Base-by-base conservation (phyloP, 768 basidiomycete genomes). In the Galerina marginata region DNA sequence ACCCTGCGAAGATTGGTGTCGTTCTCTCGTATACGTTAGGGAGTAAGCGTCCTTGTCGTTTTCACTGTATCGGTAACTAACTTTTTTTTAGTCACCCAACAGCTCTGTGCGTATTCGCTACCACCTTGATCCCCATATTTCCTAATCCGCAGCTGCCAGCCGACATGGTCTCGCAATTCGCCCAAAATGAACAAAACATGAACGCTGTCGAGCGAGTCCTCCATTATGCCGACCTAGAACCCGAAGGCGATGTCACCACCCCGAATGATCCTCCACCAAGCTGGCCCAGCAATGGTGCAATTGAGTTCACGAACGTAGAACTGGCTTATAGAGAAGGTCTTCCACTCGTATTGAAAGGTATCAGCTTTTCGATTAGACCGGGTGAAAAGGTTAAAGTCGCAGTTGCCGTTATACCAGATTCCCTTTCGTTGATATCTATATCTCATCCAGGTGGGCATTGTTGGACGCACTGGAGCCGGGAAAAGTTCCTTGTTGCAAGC, bases 161-260 rank as follows among this genome's bases (percentile, higher is more conserved):
- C 6, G 77, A 85, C 60, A 80, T 87, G 71, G 78, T 88, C 9
- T 75, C 82, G 1, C 79, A 79, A 43, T 88, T 84, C 64, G 86
- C 87, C 1, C 77, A 80, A 60, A 87, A 83, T 62, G 87, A 88
- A 66, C 86, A 88, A 70, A 86, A 87, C 65, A 89, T 90, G 83
- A 90, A 90, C 64, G 83, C 86, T 0, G 88, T 88, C 2, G 90
- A 91, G 66, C 83, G 90, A 16, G 78, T 91, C 4, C 75, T 87
- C 11, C 81, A 88, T 52, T 93, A 91, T 71, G 80, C 83, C 11
- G 80, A 88, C 49, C 78, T 95, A 4, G 78, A 79, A 4, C 61
- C 79, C 0, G 91, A 92, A 69, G 88, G 85, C 11, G 76, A 70
- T 15, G 45, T 72, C 2, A 77, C 15, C 71, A 72, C 80, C 26